Base-by-base conservation (phyloP, 1,139 yeast genomes). In the Pichia terricola region DNA sequence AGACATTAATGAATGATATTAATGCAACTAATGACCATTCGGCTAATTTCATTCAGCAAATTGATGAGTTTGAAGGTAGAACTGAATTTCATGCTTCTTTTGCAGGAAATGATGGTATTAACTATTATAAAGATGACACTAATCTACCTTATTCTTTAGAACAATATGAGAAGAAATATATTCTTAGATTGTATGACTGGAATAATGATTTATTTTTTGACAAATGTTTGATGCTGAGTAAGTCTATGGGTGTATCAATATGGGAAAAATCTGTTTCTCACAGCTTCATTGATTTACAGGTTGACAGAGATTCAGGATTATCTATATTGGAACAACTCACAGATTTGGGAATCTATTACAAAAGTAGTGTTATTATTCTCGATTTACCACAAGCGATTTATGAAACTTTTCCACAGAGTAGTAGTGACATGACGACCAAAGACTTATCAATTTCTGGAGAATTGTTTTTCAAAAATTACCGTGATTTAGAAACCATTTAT, bases 401-500 rank as follows among this genome's bases (percentile, higher is more conserved):
- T 49, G 83, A 79, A 50, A 69, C 82, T 0, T 77, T 64, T 49
- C 81, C 85, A 2, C 48, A 54, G 9, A 50, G 58, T 4, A 48
- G 45, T 26, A 26, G 28, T 7, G 11, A 34, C 36, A 9, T 22
- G 10, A n/a, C 16, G 26, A 8, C 36, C 26, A 7, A 6, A 8
- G 36, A 34, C 11, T 39, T 43, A 6, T 26, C 41, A 1, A 27
- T 41, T 22, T 35, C 45, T 8, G 34, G 46, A 16, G 59, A 54
- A 37, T 26, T 52, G 6, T 87, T 87, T 59, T 87, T 87, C 63
- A 73, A 72, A 51, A 81, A 79, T 40, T 88, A 78, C 62, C 70
- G 91, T 48, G 78, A 83, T 25, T 65, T 86, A 49, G 75, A 75
- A 34, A 73, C 87, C 5, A 81, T 88, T 33, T 70, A 83, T 54